Base-by-base conservation (phyloP, 2,329 filamentous ascomycete species). In the Rhynchosporium agropyri region DNA sequence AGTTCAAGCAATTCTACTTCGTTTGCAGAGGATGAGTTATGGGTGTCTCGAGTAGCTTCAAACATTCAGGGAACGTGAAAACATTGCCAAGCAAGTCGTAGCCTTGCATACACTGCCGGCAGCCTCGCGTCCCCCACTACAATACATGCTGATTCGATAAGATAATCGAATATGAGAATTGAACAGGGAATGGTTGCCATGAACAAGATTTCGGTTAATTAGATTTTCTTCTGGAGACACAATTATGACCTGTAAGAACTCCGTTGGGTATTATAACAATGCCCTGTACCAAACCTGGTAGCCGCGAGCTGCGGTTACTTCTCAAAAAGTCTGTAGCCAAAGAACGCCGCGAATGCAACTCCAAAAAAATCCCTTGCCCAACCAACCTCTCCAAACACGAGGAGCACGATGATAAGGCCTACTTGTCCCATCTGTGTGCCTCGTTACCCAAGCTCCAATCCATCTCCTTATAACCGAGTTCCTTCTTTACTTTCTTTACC, bases 381-480 rank as follows among this genome's bases (percentile, higher is more conserved):
- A 45, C 15, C 13, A 45, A 45, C 13, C n/a, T 3, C 4, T n/a
- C 8, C 13, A 45, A n/a, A 45, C n/a, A n/a, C 12, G n/a, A n/a
- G 42, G 42, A 4, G 7, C 7, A 2, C 13, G n/a, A 45, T 45
- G 12, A n/a, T 45, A 45, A 45, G 9, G 43, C 43, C 83, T 80
- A 45, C 79, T 84, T 58, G 89, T 51, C 90, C 93, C 93, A 97
- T 74, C 93, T 82, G 58, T 85, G 84, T 36, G 86, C 89, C 79
- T 98, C 94, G 71, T 97, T 90, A 9, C 91, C 93, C 4, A 87
- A 88, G 62, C 83, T 82, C 92, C 95, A 97, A 33, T 86, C 81
- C 70, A 89, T 89, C 78, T 98, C 94, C 4, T 89, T 82, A 73
- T 99, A 98, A 0, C 92, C 92, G 48, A 97, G 82, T 66, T 89